Conservation (phyloP, 805 yeast genomes). For the Sugiyamaella floridensis region DNA sequence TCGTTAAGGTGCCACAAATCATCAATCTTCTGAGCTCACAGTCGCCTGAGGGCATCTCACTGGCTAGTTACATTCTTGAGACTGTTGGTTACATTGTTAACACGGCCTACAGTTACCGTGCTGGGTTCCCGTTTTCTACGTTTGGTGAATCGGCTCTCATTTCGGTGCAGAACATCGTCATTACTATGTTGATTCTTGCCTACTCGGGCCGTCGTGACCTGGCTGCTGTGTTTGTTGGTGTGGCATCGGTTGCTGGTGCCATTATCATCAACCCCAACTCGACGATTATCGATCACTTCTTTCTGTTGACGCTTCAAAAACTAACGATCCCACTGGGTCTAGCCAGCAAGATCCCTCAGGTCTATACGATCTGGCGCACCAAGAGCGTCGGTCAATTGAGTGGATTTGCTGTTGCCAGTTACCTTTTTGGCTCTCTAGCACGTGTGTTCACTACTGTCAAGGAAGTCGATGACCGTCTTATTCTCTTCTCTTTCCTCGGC, state of each 20-base stretch:
- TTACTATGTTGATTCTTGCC: slow-evolving; percentile 27
- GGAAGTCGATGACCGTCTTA: slow-evolving; percentile 31
- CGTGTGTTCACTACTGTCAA: slow-evolving; percentile 36
- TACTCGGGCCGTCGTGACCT: slow-evolving; percentile 19
- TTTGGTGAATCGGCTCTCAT: slow-evolving; percentile 37
- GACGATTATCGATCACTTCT: slow-evolving; percentile 20
- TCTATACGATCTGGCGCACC: slow-evolving; percentile 28
- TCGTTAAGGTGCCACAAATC: slow-evolving; percentile 39
- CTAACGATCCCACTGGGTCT: slow-evolving; percentile 34
- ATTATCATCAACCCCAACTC: slow-evolving; percentile 22
- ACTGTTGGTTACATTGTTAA: slow-evolving; percentile 30
- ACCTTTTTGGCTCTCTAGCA: slow-evolving; percentile 34
- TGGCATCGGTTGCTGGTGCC: slow-evolving; percentile 16
- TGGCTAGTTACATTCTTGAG: slow-evolving; percentile 31
- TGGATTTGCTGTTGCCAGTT: slow-evolving; percentile 33
- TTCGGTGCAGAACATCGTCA: slow-evolving; percentile 32
- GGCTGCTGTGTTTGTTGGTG: slow-evolving; percentile 18
- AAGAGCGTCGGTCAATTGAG: slow-evolving; percentile 37
- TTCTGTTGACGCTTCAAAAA: slow-evolving; percentile 26
- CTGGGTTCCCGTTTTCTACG: slow-evolving; percentile 32
- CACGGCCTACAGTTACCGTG: slow-evolving; percentile 34
- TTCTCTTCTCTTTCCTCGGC: slow-evolving; percentile 29
- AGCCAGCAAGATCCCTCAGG: slow-evolving; percentile 36
- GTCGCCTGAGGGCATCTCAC: slow-evolving; percentile 34
- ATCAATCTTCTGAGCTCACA: slow-evolving; percentile 27